Conservation (phyloP, 805 yeast genomes). For the Cyberlindnera bimundalis region DNA sequence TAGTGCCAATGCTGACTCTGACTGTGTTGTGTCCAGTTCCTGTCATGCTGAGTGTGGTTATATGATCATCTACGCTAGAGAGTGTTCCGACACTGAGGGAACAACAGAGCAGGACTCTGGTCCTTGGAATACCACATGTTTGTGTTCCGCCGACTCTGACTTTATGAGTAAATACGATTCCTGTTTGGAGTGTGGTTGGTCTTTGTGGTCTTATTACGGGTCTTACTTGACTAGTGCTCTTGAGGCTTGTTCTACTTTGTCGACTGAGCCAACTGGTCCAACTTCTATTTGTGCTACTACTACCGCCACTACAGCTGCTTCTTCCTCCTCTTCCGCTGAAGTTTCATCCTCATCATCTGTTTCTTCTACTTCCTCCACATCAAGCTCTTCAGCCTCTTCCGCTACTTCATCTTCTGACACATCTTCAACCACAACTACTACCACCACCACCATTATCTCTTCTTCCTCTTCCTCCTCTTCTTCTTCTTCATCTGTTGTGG, state of each 20-base stretch:
- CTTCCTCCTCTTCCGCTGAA: too few relatives aligned
- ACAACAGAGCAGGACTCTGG: conserved; percentile 17
- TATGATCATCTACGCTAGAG: conserved; percentile 30
- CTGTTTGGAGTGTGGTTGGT: conserved; percentile 40
- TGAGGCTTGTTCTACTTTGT: conserved; percentile 27
- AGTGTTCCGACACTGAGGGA: conserved; percentile 24
- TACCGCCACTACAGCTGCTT: too few relatives aligned
- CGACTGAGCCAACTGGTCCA: conserved; percentile 37
- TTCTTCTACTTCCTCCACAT: too few relatives aligned
- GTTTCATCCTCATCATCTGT: too few relatives aligned
- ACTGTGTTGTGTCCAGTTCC: conserved; percentile 28
- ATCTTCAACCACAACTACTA: too few relatives aligned
- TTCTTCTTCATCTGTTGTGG: too few relatives aligned
- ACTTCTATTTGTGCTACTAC: conserved; percentile 26
- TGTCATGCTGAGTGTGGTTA: conserved; percentile 35
- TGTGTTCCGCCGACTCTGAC: conserved; percentile 28
- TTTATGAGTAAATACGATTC: conserved; percentile 28
- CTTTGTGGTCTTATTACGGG: conserved; percentile 35
- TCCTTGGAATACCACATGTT: conserved; percentile 20
- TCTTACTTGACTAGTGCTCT: conserved; percentile 29
- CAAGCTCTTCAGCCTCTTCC: too few relatives aligned
- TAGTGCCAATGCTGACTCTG: conserved; percentile 25
- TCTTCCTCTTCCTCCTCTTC: too few relatives aligned
- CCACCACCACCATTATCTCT: too few relatives aligned
- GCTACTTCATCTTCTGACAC: too few relatives aligned